A percentile compares a stretch with the other conserved stretches of the same genome.
These are phyloP conservation scores for Tetradesmus lagerheimii DNA, from an alignment of 139 green algal genomes.

Conservation along the genomic window DNA sequence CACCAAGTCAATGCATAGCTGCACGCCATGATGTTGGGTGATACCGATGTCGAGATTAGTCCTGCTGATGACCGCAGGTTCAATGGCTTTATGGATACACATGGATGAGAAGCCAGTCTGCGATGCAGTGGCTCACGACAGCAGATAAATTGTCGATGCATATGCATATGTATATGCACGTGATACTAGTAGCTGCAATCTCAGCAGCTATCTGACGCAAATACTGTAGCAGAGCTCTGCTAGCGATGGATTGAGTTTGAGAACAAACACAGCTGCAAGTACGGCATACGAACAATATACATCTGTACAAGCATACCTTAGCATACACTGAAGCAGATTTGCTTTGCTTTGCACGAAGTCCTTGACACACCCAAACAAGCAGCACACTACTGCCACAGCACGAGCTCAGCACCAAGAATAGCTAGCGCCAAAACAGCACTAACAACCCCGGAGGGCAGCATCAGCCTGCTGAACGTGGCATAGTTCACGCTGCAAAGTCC, in stretches of 20 bases:
- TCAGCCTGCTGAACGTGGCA: slow-evolving; percentile 47
- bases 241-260: neutral
- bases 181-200: neutral
- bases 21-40: no score
- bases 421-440: neutral
- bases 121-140: no score
- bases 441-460: slow-evolving; percentile 51
- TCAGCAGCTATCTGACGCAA: neutral
- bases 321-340: no score
- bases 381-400: neutral
- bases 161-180: no score
- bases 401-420: slow-evolving; percentile 28
- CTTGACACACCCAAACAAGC: neutral
- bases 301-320: neutral
- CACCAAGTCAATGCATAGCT: no score
- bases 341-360: no score
- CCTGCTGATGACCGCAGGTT: no score
- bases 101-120: no score
- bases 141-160: no score
- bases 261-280: neutral
- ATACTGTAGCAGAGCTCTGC: neutral
- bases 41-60: no score
- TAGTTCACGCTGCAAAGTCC: slow-evolving; percentile 24
- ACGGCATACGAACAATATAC: neutral
- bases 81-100: no score